Evolutionary conservation across 1,139 yeast genomes (phyloP).

Genomic region (Zygoascus sp.): DNA sequence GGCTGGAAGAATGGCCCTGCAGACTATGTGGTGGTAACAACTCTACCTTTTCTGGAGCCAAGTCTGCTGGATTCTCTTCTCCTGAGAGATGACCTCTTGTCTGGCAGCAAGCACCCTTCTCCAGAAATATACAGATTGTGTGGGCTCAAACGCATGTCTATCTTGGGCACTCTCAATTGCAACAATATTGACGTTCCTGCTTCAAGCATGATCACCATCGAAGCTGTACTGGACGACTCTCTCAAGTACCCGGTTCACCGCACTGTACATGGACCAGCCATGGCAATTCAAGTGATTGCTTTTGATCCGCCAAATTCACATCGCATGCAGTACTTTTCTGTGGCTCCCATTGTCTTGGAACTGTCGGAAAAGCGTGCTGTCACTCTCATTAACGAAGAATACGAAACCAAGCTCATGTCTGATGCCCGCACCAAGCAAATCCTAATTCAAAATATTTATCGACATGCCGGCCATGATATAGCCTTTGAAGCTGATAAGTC

Average conservation of each 20-base stretch:
- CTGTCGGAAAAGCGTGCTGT: constrained; percentile 39
- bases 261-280: neutral
- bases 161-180: constrained; percentile 10
- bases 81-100: constrained; percentile 27
- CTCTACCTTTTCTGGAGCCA: constrained; percentile 31
- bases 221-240: constrained; percentile 9
- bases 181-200: neutral
- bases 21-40: constrained; percentile 35
- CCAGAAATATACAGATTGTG: constrained; percentile 29
- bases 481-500: neutral
- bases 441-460: constrained; percentile 22
- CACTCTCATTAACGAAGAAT: constrained; percentile 30
- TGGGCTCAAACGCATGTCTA: constrained; percentile 26
- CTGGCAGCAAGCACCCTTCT: constrained; percentile 24
- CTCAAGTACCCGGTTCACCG: constrained; percentile 17
- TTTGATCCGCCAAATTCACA: constrained; percentile 73
- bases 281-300: constrained; percentile 42
- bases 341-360: constrained; percentile 66
- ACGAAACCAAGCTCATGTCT: constrained; percentile 31
- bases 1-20: constrained; percentile 34
- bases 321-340: constrained; percentile 74
- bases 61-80: constrained; percentile 28
- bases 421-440: constrained; percentile 19
- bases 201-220: neutral
- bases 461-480: constrained; percentile 17